These are phyloP conservation scores for Monosporascus sp. DNA, from an alignment of 2,329 filamentous ascomycete species.

Conservation along the genomic window DNA sequence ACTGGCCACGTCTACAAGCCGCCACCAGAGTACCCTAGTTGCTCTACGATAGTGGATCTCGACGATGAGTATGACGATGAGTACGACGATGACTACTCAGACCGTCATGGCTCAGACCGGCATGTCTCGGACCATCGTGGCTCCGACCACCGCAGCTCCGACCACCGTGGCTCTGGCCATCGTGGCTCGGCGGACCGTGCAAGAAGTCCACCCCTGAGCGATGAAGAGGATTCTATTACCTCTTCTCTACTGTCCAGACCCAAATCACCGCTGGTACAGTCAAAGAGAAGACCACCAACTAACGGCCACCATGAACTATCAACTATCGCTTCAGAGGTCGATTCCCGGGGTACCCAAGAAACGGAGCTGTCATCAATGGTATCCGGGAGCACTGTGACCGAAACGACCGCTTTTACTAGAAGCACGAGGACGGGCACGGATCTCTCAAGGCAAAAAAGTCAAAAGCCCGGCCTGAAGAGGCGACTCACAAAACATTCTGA, in stretches of 20 bases:
- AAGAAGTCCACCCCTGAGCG: conserved; percentile 9
- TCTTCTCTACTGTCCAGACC: neutral
- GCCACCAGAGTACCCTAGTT: conserved; percentile 44
- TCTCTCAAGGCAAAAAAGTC: conserved; percentile 41
- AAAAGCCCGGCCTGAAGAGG: conserved; percentile 58
- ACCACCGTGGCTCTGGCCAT: conserved; percentile 1
- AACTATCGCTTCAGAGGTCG: conserved; percentile 49
- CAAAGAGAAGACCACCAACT: conserved; percentile 42
- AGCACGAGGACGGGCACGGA: conserved; percentile 27
- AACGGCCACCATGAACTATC: conserved; percentile 52
- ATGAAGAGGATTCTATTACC: conserved; percentile 1
- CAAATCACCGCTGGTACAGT: neutral
- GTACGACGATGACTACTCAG: conserved; percentile 21
- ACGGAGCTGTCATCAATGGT: conserved; percentile 48
- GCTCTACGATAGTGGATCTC: conserved; percentile 33
- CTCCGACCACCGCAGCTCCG: no score
- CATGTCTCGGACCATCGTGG: no score
- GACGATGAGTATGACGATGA: conserved; percentile 24
- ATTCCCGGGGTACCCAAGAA: conserved; percentile 37
- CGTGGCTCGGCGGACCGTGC: neutral
- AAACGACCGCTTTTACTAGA: conserved; percentile 45
- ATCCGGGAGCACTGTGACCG: conserved; percentile 49
- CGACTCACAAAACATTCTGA: conserved; percentile 89
- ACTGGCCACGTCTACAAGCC: conserved; percentile 37
- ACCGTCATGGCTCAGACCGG: no score